Evolutionary conservation across 345 rosid genomes (phyloP).

Genomic region (Gossypium sturtianum): DNA sequence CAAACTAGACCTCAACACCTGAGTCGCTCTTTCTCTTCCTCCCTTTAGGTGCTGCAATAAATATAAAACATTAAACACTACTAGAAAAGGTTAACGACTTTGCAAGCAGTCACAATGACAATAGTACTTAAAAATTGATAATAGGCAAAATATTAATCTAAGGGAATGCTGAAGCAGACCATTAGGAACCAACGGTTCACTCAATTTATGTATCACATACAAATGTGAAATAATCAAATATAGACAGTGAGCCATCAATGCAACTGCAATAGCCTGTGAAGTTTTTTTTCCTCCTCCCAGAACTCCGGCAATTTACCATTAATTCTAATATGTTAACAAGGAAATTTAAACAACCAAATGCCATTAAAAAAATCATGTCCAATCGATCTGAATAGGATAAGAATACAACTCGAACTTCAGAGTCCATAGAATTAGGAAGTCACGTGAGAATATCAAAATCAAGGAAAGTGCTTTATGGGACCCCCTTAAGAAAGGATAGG

Average conservation of each 20-base stretch:
- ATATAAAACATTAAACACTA: constrained; percentile 8
- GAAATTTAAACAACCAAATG: neutral
- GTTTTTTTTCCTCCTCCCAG: neutral
- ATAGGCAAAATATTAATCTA: neutral
- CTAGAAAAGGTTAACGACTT: neutral
- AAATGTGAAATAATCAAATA: neutral
- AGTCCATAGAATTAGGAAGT: neutral
- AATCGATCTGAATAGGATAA: neutral
- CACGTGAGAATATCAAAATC: neutral
- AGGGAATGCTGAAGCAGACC: neutral
- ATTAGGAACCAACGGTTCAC: neutral
- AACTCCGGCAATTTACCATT: neutral
- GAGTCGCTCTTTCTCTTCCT: constrained; percentile 87
- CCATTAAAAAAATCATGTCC: neutral
- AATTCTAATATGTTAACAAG: neutral
- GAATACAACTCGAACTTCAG: neutral
- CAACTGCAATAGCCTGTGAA: neutral
- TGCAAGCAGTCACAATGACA: neutral
- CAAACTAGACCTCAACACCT: constrained; percentile 65
- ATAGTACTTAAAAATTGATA: neutral
- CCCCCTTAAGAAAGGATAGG: neutral
- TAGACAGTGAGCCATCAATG: neutral
- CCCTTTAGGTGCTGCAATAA: constrained; percentile 62
- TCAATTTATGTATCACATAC: neutral
- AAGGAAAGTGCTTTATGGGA: constrained; percentile 5